phyloP scores from a whole-genome alignment of 1,284 basidiomycete genomes.

The Papiliotrema terrestris region DNA sequence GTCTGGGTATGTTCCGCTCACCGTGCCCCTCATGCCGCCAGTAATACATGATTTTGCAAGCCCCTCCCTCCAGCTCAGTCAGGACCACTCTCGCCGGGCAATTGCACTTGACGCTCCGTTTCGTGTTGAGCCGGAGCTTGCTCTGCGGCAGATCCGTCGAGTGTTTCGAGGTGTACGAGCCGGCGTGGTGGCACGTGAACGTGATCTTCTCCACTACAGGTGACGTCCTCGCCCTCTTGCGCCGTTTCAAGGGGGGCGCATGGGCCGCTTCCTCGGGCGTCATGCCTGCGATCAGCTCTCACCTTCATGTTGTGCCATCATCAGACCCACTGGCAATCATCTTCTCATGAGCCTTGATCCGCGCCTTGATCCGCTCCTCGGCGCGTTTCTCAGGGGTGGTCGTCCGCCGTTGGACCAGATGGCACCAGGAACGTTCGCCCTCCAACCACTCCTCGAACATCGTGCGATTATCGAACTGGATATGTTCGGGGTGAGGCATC shows the following conservation, averaged over 20 bases:
- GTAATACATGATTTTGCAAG: conserved; percentile 37
- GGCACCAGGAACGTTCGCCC: conserved; percentile 45
- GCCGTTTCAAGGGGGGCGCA: conserved; percentile 37
- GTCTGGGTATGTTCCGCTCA: conserved; percentile 12
- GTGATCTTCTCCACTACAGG: conserved; percentile 43
- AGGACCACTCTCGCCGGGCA: conserved; percentile 41
- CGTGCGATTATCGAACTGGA: conserved; percentile 23
- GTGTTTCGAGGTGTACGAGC: conserved; percentile 40
- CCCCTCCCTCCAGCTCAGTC: conserved; percentile 38
- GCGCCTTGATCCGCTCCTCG: conserved; percentile 40
- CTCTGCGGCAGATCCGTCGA: conserved; percentile 32
- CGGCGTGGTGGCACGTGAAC: conserved; percentile 46
- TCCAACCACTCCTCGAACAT: conserved; percentile 41
- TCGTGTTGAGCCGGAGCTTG: conserved; percentile 43
- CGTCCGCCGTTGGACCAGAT: conserved; percentile 45
- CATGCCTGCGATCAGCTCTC: conserved; percentile 16
- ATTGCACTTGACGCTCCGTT: conserved; percentile 45
- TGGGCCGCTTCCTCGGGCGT: conserved; percentile 33
- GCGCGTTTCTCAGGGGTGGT: conserved; percentile 45
- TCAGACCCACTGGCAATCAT: conserved; percentile 28
- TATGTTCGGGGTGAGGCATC: conserved; percentile 33
- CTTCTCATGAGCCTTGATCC: conserved; percentile 35
- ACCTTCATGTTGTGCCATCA: neutral
- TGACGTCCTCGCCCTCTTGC: conserved; percentile 34
- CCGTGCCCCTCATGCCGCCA: conserved; percentile 47